These are phyloP conservation scores for Arabidopsis thaliana DNA, from an alignment of 345 rosid genomes.

Conservation along the genomic window DNA sequence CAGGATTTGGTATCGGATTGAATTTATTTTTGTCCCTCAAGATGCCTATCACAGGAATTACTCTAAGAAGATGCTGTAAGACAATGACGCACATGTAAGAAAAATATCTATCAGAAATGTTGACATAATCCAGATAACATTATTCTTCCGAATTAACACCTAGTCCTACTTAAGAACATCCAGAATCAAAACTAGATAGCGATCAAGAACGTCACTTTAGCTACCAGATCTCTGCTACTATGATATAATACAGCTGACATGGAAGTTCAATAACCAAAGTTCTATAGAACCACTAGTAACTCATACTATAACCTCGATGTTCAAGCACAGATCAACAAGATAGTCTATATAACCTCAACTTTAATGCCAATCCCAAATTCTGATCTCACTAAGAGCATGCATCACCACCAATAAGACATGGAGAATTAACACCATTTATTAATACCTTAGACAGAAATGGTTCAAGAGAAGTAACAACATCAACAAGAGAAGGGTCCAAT, in stretches of 20 bases:
- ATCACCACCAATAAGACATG: constrained; percentile 4
- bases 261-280: constrained; percentile 12
- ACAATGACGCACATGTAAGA: constrained; percentile 1
- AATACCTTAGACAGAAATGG: constrained; percentile 93
- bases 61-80: constrained; percentile 89
- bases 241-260: neutral
- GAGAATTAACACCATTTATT: neutral
- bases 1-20: constrained; percentile 71
- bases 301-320: neutral
- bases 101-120: neutral
- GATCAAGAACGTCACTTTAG: constrained; percentile 10
- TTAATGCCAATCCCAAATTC: neutral
- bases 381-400: constrained; percentile 1
- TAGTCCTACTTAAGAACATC: neutral
- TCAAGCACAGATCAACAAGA: constrained; percentile 11
- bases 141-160: neutral
- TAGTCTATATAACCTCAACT: neutral
- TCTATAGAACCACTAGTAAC: neutral
- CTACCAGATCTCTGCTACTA: constrained; percentile 4
- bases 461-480: constrained; percentile 70
- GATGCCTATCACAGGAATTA: constrained; percentile 85
- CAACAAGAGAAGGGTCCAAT: constrained; percentile 69
- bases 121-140: neutral
- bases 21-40: constrained; percentile 60
- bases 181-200: constrained; percentile 10